Percentiles rank a stretch among this genome's conserved stretches.
phyloP scores from a whole-genome alignment of 2,329 filamentous ascomycete species.

The Keithomyces neogunnii region DNA sequence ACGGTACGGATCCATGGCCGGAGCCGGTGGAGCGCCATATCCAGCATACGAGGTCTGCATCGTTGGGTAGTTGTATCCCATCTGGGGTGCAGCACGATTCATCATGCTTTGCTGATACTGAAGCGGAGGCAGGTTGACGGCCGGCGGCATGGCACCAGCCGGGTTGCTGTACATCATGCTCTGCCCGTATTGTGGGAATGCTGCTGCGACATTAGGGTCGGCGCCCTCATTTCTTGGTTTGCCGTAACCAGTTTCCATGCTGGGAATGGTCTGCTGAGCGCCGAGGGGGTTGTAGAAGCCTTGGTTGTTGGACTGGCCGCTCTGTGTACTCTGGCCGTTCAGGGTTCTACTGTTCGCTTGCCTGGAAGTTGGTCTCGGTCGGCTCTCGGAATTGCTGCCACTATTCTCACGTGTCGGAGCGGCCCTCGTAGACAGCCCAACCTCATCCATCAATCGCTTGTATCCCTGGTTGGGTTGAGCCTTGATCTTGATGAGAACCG shows the following conservation, averaged over 20 bases:
- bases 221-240: constrained; percentile 44
- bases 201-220: constrained; percentile 38
- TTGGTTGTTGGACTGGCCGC: constrained; percentile 30
- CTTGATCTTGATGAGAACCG: constrained; percentile 81
- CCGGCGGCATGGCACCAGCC: constrained; percentile 35
- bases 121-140: constrained; percentile 43
- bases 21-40: constrained; percentile 36
- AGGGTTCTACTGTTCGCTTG: constrained; percentile 33
- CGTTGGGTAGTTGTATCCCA: constrained; percentile 48
- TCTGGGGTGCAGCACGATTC: constrained; percentile 41
- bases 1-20: constrained; percentile 48
- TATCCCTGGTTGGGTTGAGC: constrained; percentile 92
- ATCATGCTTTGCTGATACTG: constrained; percentile 54
- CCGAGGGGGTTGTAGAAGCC: constrained; percentile 47
- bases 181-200: constrained; percentile 44
- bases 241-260: constrained; percentile 44
- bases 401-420: constrained; percentile 34
- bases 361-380: constrained; percentile 47
- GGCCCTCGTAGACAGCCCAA: constrained; percentile 69
- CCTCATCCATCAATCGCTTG: constrained; percentile 97
- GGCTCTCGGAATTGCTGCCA: constrained; percentile 34
- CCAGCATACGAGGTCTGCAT: constrained; percentile 48
- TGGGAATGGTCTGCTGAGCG: constrained; percentile 27
- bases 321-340: constrained; percentile 33
- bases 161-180: constrained; percentile 42